A percentile compares a stretch with the other conserved stretches of the same genome.
These are phyloP conservation scores for Pseudogymnoascus sp. DNA, from an alignment of 2,329 filamentous ascomycete species.

Conservation along the genomic window DNA sequence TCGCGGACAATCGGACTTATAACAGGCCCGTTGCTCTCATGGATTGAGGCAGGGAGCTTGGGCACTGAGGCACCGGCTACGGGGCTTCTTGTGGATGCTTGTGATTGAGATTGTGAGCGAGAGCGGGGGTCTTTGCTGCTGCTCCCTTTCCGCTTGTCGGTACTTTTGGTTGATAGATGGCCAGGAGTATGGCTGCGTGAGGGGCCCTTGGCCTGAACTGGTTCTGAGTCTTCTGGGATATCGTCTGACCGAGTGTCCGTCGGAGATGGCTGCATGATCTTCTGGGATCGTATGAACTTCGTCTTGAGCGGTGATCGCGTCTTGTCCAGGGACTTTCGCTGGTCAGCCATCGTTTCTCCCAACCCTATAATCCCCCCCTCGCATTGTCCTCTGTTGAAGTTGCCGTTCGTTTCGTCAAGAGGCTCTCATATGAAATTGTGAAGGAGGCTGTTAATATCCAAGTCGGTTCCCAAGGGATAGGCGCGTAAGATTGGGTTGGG, in stretches of 20 bases:
- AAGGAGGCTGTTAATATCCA: conserved; percentile 5
- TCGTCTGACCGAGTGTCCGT: conserved; percentile 30
- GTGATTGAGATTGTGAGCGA: conserved; percentile 29
- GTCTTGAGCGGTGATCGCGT: conserved; percentile 32
- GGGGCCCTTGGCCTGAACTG: conserved; percentile 30
- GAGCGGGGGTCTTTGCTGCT: conserved; percentile 26
- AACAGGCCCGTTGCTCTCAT: background rate
- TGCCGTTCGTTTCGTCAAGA: background rate
- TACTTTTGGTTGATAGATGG: conserved; percentile 53
- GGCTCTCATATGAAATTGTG: conserved; percentile 1
- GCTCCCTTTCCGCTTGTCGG: conserved; percentile 27
- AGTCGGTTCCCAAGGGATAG: conserved; percentile 2
- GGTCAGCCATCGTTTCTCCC: conserved; percentile 28
- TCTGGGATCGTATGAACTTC: conserved; percentile 48
- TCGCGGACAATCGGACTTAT: background rate
- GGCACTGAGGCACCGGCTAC: background rate
- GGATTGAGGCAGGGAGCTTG: conserved; percentile 1
- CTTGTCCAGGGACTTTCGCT: conserved; percentile 26
- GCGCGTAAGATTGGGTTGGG: conserved; percentile 7
- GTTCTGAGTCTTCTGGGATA: conserved; percentile 32
- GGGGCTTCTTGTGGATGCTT: conserved; percentile 18
- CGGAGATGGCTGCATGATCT: conserved; percentile 39
- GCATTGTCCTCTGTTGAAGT: conserved; percentile 18
- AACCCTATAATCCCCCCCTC: conserved; percentile 2
- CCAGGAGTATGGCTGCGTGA: conserved; percentile 56